These are phyloP conservation scores for Ceratorhiza oryzae-sativae DNA, from an alignment of 1,284 basidiomycete species.

Conservation along the genomic window DNA sequence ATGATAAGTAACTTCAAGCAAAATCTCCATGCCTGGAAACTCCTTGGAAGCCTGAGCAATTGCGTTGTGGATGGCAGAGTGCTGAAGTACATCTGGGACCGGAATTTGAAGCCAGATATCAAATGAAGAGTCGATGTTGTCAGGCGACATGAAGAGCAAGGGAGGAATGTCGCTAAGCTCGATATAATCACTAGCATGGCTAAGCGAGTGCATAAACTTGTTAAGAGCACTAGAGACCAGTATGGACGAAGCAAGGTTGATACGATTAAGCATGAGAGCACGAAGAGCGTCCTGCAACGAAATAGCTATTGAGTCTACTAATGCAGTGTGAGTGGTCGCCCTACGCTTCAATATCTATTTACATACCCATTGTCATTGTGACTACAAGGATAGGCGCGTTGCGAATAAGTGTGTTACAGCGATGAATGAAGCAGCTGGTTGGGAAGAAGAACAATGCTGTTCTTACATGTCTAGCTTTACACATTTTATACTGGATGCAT, in stretches of 20 bases:
- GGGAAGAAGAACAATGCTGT: too few relatives aligned
- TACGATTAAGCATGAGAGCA: too few relatives aligned
- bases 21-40: conserved; percentile 8
- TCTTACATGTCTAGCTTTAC: too few relatives aligned
- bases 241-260: background rate
- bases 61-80: background rate
- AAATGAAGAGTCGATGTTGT: background rate
- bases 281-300: too few relatives aligned
- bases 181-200: background rate
- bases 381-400: too few relatives aligned
- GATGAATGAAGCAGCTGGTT: too few relatives aligned
- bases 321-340: too few relatives aligned
- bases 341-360: too few relatives aligned
- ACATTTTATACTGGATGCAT: too few relatives aligned
- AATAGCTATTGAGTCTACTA: too few relatives aligned
- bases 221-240: background rate
- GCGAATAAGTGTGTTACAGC: too few relatives aligned
- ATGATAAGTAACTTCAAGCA: background rate
- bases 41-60: background rate
- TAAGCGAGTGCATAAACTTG: background rate
- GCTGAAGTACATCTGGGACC: background rate
- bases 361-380: too few relatives aligned
- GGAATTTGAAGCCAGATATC: conserved; percentile 17
- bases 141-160: background rate
- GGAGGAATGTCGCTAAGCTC: background rate